phyloP scores from a whole-genome alignment of 1,139 yeast species.

The Diutina ranongensis region DNA sequence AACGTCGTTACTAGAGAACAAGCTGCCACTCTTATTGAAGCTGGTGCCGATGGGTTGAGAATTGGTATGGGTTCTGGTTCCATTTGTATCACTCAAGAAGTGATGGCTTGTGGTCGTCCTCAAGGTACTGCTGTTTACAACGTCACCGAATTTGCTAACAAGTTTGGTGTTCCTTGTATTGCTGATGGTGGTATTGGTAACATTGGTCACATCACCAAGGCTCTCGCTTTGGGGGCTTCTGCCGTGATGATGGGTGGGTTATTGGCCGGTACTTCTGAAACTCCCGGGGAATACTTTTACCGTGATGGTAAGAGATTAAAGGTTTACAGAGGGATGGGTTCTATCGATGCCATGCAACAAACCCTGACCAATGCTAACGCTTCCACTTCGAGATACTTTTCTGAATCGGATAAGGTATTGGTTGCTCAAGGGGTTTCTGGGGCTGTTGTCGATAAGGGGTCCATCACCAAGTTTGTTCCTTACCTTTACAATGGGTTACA shows the following conservation, averaged over 20 bases:
- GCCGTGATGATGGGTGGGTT: slow-evolving; percentile 99
- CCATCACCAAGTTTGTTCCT: slow-evolving; percentile 86
- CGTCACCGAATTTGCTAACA: slow-evolving; percentile 78
- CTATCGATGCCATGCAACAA: slow-evolving; percentile 98
- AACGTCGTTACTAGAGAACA: slow-evolving; percentile 98
- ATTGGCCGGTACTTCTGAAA: slow-evolving; percentile 96
- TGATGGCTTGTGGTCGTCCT: slow-evolving; percentile 99
- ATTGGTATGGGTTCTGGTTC: slow-evolving; percentile 99
- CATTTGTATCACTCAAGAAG: slow-evolving; percentile 98
- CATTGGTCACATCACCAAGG: slow-evolving; percentile 97
- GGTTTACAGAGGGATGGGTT: slow-evolving; percentile 99
- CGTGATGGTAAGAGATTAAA: slow-evolving; percentile 97
- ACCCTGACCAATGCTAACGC: slow-evolving; percentile 85
- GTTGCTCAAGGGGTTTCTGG: slow-evolving; percentile 99
- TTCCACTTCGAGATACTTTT: slow-evolving; percentile 94
- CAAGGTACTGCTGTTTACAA: slow-evolving; percentile 95
- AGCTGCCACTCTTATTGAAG: slow-evolving; percentile 89
- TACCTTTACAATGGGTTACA: slow-evolving; percentile 91
- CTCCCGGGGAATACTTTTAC: slow-evolving; percentile 97
- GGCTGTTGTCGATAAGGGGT: slow-evolving; percentile 93
- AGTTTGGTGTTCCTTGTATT: slow-evolving; percentile 90
- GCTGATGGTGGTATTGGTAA: slow-evolving; percentile 99
- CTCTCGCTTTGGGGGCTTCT: slow-evolving; percentile 93
- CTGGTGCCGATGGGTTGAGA: slow-evolving; percentile 97
- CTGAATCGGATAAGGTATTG: slow-evolving; percentile 87